These are phyloP conservation scores for Plectosphaerella plurivora DNA, from an alignment of 2,329 filamentous ascomycete species.

Conservation along the genomic window DNA sequence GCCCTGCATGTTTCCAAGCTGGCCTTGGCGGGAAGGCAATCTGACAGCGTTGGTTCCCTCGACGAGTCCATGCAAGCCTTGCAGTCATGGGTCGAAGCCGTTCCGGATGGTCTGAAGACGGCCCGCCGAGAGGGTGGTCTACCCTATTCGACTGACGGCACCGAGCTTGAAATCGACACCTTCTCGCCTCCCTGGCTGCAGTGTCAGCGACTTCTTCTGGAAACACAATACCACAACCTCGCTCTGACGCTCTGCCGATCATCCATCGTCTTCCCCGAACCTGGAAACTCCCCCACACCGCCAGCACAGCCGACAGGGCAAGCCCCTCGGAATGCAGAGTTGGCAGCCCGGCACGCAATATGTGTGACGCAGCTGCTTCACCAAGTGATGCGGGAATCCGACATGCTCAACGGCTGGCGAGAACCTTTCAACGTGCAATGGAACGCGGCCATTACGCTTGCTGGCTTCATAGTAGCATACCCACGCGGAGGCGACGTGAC, in stretches of 20 bases:
- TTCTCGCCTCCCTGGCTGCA: slow-evolving; percentile 37
- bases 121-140: slow-evolving; percentile 23
- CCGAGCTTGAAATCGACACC: slow-evolving; percentile 18
- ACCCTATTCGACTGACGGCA: slow-evolving; percentile 32
- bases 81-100: slow-evolving; percentile 16
- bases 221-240: slow-evolving; percentile 36
- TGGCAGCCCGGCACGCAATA: background rate
- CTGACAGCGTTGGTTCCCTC: slow-evolving; percentile 15
- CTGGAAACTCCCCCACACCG: background rate
- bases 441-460: background rate
- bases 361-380: background rate
- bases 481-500: background rate
- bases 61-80: slow-evolving; percentile 25
- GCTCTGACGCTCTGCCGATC: background rate
- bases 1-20: background rate
- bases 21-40: slow-evolving; percentile 1
- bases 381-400: background rate
- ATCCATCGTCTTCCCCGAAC: background rate
- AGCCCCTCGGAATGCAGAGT: background rate
- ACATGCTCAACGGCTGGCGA: background rate
- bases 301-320: background rate
- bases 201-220: slow-evolving; percentile 32
- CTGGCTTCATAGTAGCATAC: background rate
- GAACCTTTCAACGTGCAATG: background rate
- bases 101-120: slow-evolving; percentile 33